Conservation (phyloP, 2,329 filamentous ascomycete species). For the Chaetomiaceae sp. region DNA sequence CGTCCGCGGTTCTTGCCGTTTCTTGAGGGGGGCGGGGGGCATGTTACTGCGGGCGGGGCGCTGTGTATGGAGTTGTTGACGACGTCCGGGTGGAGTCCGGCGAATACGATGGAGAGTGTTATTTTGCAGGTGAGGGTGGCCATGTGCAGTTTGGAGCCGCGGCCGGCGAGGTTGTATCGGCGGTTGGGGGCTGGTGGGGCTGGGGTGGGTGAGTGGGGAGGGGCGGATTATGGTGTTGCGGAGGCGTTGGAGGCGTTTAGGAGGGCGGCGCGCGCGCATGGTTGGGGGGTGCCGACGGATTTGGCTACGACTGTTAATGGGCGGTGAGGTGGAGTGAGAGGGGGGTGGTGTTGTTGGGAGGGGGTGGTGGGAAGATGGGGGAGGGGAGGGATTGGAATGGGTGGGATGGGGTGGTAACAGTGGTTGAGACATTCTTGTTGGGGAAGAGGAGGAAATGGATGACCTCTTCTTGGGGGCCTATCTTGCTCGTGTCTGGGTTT, state of each 20-base stretch:
- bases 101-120: slow-evolving; percentile 69
- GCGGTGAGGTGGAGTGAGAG: background rate
- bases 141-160: slow-evolving; percentile 62
- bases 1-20: slow-evolving; percentile 75
- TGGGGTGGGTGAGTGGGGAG: too few relatives aligned
- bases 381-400: background rate
- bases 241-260: slow-evolving; percentile 73
- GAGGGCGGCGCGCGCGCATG: slow-evolving; percentile 63
- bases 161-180: slow-evolving; percentile 61
- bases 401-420: too few relatives aligned
- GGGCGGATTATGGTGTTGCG: slow-evolving; percentile 60
- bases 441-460: too few relatives aligned
- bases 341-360: background rate
- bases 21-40: slow-evolving; percentile 69
- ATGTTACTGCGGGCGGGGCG: slow-evolving; percentile 79
- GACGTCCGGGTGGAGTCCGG: slow-evolving; percentile 74
- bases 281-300: slow-evolving; percentile 66
- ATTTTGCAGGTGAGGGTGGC: slow-evolving; percentile 77
- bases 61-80: slow-evolving; percentile 83
- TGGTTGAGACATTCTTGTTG: too few relatives aligned
- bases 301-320: slow-evolving; percentile 44
- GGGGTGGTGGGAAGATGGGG: background rate
- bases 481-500: too few relatives aligned
- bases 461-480: too few relatives aligned
- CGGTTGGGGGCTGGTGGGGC: background rate